Percentiles rank a stretch among this genome's conserved stretches.
phyloP scores from a whole-genome alignment of 1,284 basidiomycete genomes.

The Cutaneotrichosporon cyanovorans region DNA sequence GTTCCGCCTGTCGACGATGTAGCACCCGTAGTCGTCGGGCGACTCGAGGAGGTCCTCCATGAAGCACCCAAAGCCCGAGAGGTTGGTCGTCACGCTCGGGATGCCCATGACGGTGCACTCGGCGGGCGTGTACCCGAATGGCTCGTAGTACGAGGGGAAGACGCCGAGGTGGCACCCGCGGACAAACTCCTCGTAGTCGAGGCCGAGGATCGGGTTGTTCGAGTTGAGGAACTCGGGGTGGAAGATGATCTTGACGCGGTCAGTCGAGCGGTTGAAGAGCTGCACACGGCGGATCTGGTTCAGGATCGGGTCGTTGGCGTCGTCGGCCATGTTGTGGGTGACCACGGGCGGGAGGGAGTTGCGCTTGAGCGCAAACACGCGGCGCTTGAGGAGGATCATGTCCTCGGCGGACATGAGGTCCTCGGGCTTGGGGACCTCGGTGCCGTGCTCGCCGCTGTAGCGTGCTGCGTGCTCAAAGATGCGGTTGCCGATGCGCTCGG shows the following conservation, averaged over 20 bases:
- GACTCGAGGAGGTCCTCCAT: slow-evolving; percentile 98
- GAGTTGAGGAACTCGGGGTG: slow-evolving; percentile 97
- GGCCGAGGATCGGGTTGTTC: slow-evolving; percentile 91
- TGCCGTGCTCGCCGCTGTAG: slow-evolving; percentile 67
- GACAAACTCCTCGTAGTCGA: slow-evolving; percentile 99
- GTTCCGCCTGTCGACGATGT: slow-evolving; percentile 88
- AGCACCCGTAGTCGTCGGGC: slow-evolving; percentile 68
- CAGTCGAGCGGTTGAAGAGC: slow-evolving; percentile 73
- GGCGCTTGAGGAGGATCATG: slow-evolving; percentile 88
- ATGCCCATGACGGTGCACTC: slow-evolving; percentile 81
- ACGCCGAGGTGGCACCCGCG: slow-evolving; percentile 95
- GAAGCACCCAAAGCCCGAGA: slow-evolving; percentile 96
- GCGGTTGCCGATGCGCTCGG: slow-evolving; percentile 80
- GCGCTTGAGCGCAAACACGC: slow-evolving; percentile 91
- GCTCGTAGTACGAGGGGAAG: slow-evolving; percentile 78
- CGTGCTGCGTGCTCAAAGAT: slow-evolving; percentile 90
- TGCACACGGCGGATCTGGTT: slow-evolving; percentile 90
- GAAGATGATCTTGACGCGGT: slow-evolving; percentile 94
- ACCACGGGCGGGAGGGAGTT: slow-evolving; percentile 86
- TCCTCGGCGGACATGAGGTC: slow-evolving; percentile 83
- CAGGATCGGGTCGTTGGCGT: slow-evolving; percentile 81
- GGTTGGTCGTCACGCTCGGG: slow-evolving; percentile 91
- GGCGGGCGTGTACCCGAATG: slow-evolving; percentile 52
- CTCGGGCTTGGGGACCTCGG: slow-evolving; percentile 61
- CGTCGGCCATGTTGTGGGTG: slow-evolving; percentile 98